phyloP scores from a whole-genome alignment of 331 rosid genomes.

The Cydonia oblonga region DNA sequence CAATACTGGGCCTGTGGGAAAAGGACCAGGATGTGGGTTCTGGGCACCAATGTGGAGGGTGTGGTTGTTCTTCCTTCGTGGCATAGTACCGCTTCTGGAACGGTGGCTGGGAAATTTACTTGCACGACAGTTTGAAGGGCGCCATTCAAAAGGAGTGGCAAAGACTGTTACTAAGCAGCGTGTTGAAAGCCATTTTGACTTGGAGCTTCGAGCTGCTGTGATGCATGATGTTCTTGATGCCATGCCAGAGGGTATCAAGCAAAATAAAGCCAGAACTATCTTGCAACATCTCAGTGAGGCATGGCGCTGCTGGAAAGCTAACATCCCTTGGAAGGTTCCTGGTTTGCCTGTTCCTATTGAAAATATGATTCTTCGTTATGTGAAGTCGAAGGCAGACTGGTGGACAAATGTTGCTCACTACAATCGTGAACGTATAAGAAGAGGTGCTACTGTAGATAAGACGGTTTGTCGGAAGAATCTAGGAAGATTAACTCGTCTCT shows the following conservation, averaged over 20 bases:
- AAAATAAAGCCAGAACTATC: constrained; percentile 84
- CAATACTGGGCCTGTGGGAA: constrained; percentile 98
- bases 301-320: constrained; percentile 99
- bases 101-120: constrained; percentile 95
- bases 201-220: constrained; percentile 99
- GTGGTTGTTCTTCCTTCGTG: constrained; percentile 98
- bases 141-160: constrained; percentile 97
- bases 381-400: constrained; percentile 99
- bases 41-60: constrained; percentile 99
- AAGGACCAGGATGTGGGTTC: constrained; percentile 98
- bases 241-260: constrained; percentile 99
- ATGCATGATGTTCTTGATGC: constrained; percentile 99
- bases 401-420: constrained; percentile 99
- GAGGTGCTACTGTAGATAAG: constrained; percentile 99
- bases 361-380: constrained; percentile 96
- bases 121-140: constrained; percentile 96
- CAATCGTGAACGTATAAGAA: constrained; percentile 93
- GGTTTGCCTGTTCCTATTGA: constrained; percentile 96
- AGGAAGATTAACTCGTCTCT: constrained; percentile 91
- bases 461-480: constrained; percentile 97
- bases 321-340: constrained; percentile 99
- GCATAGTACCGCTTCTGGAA: constrained; percentile 94
- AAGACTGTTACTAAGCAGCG: constrained; percentile 99
- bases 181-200: constrained; percentile 96
- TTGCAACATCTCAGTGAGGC: constrained; percentile 98